Base-by-base conservation (phyloP, 2,329 filamentous ascomycete genomes). In the Aureobasidium sp. region DNA sequence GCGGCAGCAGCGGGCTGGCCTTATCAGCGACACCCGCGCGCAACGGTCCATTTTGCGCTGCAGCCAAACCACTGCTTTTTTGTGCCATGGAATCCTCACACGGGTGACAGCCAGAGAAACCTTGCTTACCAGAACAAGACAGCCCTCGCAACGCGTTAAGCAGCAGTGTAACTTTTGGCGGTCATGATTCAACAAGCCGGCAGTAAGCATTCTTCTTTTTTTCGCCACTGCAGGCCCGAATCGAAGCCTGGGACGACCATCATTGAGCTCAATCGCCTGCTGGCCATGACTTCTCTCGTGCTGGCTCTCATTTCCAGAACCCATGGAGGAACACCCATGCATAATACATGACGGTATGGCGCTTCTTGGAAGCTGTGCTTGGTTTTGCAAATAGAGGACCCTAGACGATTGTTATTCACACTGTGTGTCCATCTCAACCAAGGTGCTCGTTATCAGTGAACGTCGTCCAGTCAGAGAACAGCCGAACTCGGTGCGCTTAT, bases 21-120 rank as follows among this genome's bases (percentile, higher is more conserved):
- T 60, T 60, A 60, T 63, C 62, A 59, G 47, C 37, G 44, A 55
- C 47, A 51, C 7, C 60, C 47, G 51, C 59, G 59, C 60, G 27
- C 22, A 51, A 48, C 44, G 56, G 56, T 36, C 44, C 8, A 36
- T 37, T 58, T 36, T 49, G n/a, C 31, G 36, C 36, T 49, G 41
- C 55, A 60, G 42, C 49, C 55, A 39, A 25, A 58, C 44, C 44
- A 29, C 44, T 48, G 56, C 45, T 48, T 58, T 57, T 58, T 58
- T 29, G 52, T 42, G 31, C 55, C 41, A 20, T 27, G 39, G 36
- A 8, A 41, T 36, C 6, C 25, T 20, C 9, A 14, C 29, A n/a
- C 47, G 47, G 47, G 42, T 48, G 34, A 45, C 44, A 22, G 22
- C 17, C 42, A 29, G 15, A 27, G n/a, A 57, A 59, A 59, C 56